phyloP scores from a whole-genome alignment of 768 basidiomycete species.

The Rhizopogon vinicolor region DNA sequence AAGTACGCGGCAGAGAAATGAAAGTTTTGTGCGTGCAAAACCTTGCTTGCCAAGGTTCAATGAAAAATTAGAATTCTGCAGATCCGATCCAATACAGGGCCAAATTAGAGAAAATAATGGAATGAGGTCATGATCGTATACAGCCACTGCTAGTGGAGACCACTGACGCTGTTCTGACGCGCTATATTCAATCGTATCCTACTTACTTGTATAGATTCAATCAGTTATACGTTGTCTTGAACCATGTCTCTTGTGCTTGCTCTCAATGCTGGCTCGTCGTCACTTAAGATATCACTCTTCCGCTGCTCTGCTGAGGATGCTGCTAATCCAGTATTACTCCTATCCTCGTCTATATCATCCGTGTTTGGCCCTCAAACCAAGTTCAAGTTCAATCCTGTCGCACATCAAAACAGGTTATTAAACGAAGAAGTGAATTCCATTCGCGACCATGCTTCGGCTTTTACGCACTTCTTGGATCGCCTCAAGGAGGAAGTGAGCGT shows the following conservation, averaged over 20 bases:
- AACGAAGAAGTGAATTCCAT: constrained; percentile 32
- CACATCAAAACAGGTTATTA: constrained; percentile 6
- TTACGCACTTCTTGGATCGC: constrained; percentile 51
- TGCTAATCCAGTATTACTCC: constrained; percentile 37
- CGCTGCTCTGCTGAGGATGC: constrained; percentile 22
- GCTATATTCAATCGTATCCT: too few species aligned
- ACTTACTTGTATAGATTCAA: neutral
- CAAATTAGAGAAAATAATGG: too few species aligned
- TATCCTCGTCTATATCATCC: constrained; percentile 51
- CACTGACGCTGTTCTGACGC: neutral
- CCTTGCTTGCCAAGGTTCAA: too few species aligned
- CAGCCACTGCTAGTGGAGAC: neutral
- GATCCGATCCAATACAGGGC: too few species aligned
- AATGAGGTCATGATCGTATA: too few species aligned
- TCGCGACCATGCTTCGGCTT: constrained; percentile 57
- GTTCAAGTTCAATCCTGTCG: constrained; percentile 37
- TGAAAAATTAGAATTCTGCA: too few species aligned
- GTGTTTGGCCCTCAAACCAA: constrained; percentile 51
- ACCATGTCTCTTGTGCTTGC: constrained; percentile 50
- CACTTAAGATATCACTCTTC: constrained; percentile 79
- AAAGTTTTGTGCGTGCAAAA: too few species aligned
- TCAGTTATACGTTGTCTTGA: neutral
- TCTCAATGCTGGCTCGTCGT: constrained; percentile 80
- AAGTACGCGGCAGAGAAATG: too few species aligned
- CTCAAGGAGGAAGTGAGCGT: constrained; percentile 39